These are phyloP conservation scores for Carex pumila DNA, from an alignment of 176 grass and related monocot genomes.

Conservation along the genomic window DNA sequence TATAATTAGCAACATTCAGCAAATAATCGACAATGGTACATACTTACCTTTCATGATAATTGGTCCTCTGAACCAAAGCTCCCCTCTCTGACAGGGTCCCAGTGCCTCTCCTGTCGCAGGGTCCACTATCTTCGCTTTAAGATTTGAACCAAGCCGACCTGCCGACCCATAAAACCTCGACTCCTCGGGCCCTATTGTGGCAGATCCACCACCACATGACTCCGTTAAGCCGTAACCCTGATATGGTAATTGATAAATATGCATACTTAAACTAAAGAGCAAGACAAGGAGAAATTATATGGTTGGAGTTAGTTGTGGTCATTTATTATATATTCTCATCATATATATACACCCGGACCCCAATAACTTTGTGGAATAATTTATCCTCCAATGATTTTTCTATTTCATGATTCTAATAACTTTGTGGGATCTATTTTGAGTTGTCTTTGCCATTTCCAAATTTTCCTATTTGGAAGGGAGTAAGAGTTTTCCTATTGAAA, in stretches of 20 bases:
- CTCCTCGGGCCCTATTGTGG: slow-evolving; percentile 48
- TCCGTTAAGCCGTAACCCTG: slow-evolving; percentile 89
- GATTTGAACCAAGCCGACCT: slow-evolving; percentile 45
- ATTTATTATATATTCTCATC: not conserved
- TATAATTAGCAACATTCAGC: not conserved
- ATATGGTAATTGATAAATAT: not conserved
- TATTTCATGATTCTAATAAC: not conserved
- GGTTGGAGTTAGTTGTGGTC: not conserved
- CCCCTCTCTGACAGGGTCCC: slow-evolving; percentile 47
- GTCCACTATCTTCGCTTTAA: slow-evolving; percentile 75
- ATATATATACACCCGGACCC: not conserved
- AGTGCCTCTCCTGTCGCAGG: slow-evolving; percentile 56
- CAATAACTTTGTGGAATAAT: not conserved
- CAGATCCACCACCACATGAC: slow-evolving; percentile 29
- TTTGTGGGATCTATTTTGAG: not conserved
- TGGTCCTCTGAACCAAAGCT: slow-evolving; percentile 66
- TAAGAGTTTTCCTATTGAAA: not conserved
- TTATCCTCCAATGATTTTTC: not conserved
- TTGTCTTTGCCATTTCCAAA: not conserved
- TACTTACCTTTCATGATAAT: slow-evolving; percentile 75
- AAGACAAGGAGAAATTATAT: not conserved
- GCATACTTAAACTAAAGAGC: not conserved
- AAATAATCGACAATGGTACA: not conserved
- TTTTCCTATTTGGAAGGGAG: not conserved
- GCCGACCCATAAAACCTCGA: slow-evolving; percentile 48